phyloP scores from a whole-genome alignment of 2,329 filamentous ascomycete genomes.

The Penicillium nordicum region DNA sequence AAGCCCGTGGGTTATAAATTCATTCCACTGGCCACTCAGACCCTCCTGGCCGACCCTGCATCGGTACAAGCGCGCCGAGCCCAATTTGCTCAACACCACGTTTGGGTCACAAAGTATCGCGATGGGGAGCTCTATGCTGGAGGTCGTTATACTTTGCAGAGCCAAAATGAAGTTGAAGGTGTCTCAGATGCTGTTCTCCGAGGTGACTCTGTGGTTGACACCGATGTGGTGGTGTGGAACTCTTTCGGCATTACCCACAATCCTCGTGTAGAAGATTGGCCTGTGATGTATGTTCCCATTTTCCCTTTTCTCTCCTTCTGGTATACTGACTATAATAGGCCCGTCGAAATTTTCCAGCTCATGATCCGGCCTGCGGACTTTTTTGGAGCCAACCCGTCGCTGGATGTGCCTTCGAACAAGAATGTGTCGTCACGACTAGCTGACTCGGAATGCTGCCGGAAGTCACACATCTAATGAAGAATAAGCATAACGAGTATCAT shows the following conservation, averaged over 20 bases:
- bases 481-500: not conserved
- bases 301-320: not conserved
- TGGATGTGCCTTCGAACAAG: conserved; percentile 50
- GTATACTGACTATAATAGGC: conserved; percentile 24
- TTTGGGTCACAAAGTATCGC: conserved; percentile 53
- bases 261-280: conserved; percentile 45
- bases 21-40: conserved; percentile 54
- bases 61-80: conserved; percentile 52
- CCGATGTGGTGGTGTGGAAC: conserved; percentile 46
- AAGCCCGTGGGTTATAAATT: conserved; percentile 57
- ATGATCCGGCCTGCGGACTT: conserved; percentile 52
- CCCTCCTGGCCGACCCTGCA: conserved; percentile 53
- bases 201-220: conserved; percentile 34
- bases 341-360: conserved; percentile 38
- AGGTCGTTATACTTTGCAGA: conserved; percentile 56
- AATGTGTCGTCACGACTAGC: conserved; percentile 34
- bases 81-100: conserved; percentile 54
- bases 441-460: conserved; percentile 32
- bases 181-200: conserved; percentile 35
- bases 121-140: conserved; percentile 53
- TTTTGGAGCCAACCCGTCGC: conserved; percentile 52
- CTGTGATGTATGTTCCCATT: conserved; percentile 37
- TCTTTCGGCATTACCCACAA: conserved; percentile 47
- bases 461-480: conserved; percentile 27
- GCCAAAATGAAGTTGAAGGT: conserved; percentile 38